phyloP scores from a whole-genome alignment of 129 eudicot species.

The Artemisia annua region DNA sequence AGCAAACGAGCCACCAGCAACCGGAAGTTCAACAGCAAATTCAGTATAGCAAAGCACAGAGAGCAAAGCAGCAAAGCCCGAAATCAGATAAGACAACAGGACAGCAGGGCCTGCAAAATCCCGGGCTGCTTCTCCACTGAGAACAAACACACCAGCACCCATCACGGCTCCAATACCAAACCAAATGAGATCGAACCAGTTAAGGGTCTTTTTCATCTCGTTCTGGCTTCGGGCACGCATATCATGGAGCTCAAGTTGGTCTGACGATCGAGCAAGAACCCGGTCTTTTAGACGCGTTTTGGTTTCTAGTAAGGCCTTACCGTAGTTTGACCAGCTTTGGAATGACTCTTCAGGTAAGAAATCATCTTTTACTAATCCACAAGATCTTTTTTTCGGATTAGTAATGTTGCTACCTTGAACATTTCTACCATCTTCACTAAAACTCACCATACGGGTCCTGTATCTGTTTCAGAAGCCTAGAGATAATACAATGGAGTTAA shows the following conservation, averaged over 20 bases:
- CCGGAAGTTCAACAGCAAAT: constrained; percentile 79
- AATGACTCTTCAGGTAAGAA: constrained; percentile 81
- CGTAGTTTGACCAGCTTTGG: constrained; percentile 64
- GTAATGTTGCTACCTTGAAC: constrained; percentile 30
- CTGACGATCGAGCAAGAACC: constrained; percentile 55
- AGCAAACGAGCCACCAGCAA: constrained; percentile 86
- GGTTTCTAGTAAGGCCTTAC: constrained; percentile 47
- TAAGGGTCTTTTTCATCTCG: constrained; percentile 55
- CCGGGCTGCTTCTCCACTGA: constrained; percentile 68
- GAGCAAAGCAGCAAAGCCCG: constrained; percentile 75
- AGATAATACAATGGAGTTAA: neutral
- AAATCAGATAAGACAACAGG: constrained; percentile 54
- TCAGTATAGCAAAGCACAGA: constrained; percentile 85
- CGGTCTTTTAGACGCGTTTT: constrained; percentile 58
- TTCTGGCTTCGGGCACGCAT: constrained; percentile 55
- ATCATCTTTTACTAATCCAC: constrained; percentile 58
- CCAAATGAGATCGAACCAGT: constrained; percentile 83
- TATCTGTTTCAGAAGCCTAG: neutral
- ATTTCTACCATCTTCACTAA: constrained; percentile 20
- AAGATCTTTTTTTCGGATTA: constrained; percentile 32
- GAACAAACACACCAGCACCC: constrained; percentile 89
- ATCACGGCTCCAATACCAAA: constrained; percentile 75
- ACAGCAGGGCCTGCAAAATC: constrained; percentile 71
- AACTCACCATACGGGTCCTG: constrained; percentile 25
- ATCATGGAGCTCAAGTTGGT: constrained; percentile 49